Evolutionary conservation across 371 early-diverging fungal species (phyloP).

Genomic region (Mortierella polycephala): DNA sequence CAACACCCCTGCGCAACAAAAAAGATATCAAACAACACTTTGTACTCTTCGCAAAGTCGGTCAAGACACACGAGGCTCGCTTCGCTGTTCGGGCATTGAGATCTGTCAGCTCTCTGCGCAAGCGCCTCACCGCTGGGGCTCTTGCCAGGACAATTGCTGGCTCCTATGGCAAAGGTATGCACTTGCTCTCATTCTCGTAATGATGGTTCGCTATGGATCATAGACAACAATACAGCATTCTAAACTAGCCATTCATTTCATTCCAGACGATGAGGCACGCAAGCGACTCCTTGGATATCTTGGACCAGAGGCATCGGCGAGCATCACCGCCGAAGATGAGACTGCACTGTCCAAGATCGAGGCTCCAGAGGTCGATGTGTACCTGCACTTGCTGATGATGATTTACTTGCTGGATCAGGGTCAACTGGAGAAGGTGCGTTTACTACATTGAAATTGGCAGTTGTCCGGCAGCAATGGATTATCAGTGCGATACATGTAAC

Average conservation of each 20-base stretch:
- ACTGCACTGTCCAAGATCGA: conserved; percentile 55
- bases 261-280: conserved; percentile 45
- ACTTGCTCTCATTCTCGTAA: background rate
- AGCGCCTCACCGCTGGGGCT: conserved; percentile 75
- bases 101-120: conserved; percentile 81
- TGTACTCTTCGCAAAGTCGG: conserved; percentile 83
- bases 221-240: background rate
- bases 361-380: conserved; percentile 91
- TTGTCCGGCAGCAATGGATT: background rate
- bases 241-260: background rate
- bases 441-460: background rate
- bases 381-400: conserved; percentile 82
- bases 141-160: conserved; percentile 72
- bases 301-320: conserved; percentile 54
- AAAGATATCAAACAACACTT: conserved; percentile 89
- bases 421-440: conserved; percentile 71
- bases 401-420: conserved; percentile 86
- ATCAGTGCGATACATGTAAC: background rate
- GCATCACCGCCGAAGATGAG: conserved; percentile 61
- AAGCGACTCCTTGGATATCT: conserved; percentile 56
- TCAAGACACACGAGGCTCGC: conserved; percentile 84
- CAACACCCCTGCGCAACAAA: background rate
- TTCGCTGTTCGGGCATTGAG: conserved; percentile 91
- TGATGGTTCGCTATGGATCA: too few species aligned
- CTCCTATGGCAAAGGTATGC: conserved; percentile 71